Evolutionary conservation across 768 basidiomycete genomes (phyloP).

Genomic region (Podaxis sp.): DNA sequence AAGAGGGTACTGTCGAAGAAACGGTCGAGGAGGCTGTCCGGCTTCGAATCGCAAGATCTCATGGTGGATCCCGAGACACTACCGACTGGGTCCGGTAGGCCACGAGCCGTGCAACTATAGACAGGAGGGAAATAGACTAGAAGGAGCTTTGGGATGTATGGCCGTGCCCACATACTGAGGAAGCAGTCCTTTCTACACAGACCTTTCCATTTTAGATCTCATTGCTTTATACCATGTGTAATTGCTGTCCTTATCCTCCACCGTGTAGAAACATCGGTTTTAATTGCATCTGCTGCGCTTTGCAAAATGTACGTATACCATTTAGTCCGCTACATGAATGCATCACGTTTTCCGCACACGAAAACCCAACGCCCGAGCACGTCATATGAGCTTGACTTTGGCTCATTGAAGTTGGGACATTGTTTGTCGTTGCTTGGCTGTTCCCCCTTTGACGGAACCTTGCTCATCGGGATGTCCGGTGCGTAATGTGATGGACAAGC

Average conservation of each 20-base stretch:
- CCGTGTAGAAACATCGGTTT: too few relatives aligned
- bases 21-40: constrained; percentile 13
- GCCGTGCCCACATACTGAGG: too few relatives aligned
- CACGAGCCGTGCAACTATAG: neutral
- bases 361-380: too few relatives aligned
- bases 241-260: too few relatives aligned
- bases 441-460: neutral
- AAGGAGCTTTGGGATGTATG: too few relatives aligned
- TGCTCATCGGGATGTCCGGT: neutral
- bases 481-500: constrained; percentile 2
- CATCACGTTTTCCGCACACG: neutral
- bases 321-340: neutral
- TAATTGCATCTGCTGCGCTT: too few relatives aligned
- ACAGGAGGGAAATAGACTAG: neutral
- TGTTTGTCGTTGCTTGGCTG: constrained; percentile 2
- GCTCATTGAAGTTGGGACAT: neutral
- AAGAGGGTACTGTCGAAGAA: neutral
- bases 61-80: constrained; percentile 8
- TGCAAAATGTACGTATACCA: neutral
- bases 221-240: neutral
- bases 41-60: constrained; percentile 11
- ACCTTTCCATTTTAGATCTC: neutral
- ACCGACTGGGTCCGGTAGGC: neutral
- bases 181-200: neutral
- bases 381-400: too few relatives aligned